These are phyloP conservation scores for Phytophthora sp. DNA, from an alignment of 352 stramenopile genomes.

Conservation along the genomic window DNA sequence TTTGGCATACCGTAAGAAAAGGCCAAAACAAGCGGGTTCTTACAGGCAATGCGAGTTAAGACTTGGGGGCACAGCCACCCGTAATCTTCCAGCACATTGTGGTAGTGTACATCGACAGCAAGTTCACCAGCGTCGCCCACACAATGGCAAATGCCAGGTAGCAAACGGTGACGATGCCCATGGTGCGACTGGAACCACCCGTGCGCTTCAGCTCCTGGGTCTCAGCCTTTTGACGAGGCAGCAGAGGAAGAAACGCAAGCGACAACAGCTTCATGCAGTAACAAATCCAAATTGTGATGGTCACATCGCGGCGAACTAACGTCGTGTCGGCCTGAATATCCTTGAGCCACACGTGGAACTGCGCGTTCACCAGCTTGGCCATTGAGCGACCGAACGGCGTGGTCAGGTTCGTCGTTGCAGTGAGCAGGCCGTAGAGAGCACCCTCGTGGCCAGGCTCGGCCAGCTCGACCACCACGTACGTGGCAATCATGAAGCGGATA, in stretches of 20 bases:
- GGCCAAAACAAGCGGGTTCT: no score
- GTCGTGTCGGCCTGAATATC: slow-evolving; percentile 51
- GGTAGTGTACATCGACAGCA: slow-evolving; percentile 50
- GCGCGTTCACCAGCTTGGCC: slow-evolving; percentile 54
- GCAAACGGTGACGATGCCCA: slow-evolving; percentile 33
- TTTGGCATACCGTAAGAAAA: no score
- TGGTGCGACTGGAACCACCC: slow-evolving; percentile 41
- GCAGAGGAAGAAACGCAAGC: slow-evolving; percentile 46
- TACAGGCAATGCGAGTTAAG: background rate
- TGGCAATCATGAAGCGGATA: slow-evolving; percentile 62
- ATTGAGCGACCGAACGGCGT: slow-evolving; percentile 44
- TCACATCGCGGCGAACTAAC: slow-evolving; percentile 58
- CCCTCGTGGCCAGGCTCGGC: slow-evolving; percentile 51
- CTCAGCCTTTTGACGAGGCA: slow-evolving; percentile 49
- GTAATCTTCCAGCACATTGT: slow-evolving; percentile 63
- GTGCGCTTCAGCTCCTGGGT: slow-evolving; percentile 47
- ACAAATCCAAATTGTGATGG: slow-evolving; percentile 57
- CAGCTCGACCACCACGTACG: slow-evolving; percentile 63
- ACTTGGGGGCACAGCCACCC: slow-evolving; percentile 46
- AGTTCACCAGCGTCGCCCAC: slow-evolving; percentile 44
- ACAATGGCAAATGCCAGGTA: slow-evolving; percentile 36
- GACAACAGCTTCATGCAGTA: slow-evolving; percentile 61
- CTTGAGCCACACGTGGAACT: slow-evolving; percentile 52
- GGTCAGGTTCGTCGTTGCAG: slow-evolving; percentile 51
- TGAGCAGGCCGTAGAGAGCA: slow-evolving; percentile 55